phyloP scores from a whole-genome alignment of 768 basidiomycete species.

The Lactarius pseudohatsudake region DNA sequence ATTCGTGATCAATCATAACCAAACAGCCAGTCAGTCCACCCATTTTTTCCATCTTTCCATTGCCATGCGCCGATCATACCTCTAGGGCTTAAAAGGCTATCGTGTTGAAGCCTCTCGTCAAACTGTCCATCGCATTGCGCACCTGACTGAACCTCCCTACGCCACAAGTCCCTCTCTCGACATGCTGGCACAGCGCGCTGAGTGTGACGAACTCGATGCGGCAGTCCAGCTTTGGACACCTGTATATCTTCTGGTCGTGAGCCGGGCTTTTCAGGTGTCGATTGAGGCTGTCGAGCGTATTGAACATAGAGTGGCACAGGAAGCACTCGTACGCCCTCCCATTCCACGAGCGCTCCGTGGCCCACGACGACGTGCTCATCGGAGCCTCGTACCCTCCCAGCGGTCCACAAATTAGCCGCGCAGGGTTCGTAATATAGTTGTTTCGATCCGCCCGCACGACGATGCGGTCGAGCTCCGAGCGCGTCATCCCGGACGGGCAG shows the following conservation, averaged over 20 bases:
- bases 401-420: neutral
- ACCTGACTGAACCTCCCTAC: constrained; percentile 19
- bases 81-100: neutral
- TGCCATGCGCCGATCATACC: no score
- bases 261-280: constrained; percentile 61
- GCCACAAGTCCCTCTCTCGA: constrained; percentile 17
- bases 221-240: constrained; percentile 19
- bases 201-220: constrained; percentile 13
- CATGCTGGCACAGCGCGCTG: constrained; percentile 20
- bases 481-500: constrained; percentile 51
- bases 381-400: constrained; percentile 4
- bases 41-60: neutral
- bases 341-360: constrained; percentile 46
- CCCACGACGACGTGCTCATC: constrained; percentile 24
- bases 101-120: constrained; percentile 13
- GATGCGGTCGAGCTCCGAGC: constrained; percentile 30
- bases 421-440: constrained; percentile 13
- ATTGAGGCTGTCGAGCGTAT: constrained; percentile 49
- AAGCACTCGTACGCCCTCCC: constrained; percentile 57
- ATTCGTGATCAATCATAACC: no score
- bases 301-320: constrained; percentile 51
- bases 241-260: constrained; percentile 19
- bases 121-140: constrained; percentile 9
- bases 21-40: neutral
- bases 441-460: constrained; percentile 10